Base-by-base conservation (phyloP, 179 eudicot species). In the Heliamphora pulchella region DNA sequence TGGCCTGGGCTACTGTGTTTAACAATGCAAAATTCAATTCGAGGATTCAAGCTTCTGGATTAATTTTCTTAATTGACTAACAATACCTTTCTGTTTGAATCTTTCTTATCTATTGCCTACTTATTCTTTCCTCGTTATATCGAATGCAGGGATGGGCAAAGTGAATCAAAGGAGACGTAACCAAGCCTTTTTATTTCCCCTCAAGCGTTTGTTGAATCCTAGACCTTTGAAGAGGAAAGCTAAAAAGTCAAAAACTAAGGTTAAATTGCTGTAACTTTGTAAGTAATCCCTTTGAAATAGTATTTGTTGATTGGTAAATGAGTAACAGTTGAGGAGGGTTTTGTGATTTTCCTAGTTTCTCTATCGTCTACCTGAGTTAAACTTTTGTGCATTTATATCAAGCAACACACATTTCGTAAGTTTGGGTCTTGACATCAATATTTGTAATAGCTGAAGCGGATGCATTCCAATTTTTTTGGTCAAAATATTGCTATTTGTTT, bases 201-300 rank as follows among this genome's bases (percentile, higher is more conserved):
- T 92, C 73, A 93, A 91, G 86, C 88, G 87, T 20, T 80, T 92
- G 64, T 81, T 88, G 75, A 80, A 78, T 58, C 89, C 86, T 82
- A 80, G 69, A 81, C 87, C 74, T 61, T 86, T 82, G 79, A 92
- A 90, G 87, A 91, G 79, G 88, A 90, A 84, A 77, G 78, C 84
- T 76, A 80, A 79, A 48, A 87, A 79, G 71, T 74, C 20, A 41
- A 86, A 74, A 74, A 46, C 50, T 63, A 90, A 74, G 85, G 51
- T 57, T 64, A 78, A 62, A 79, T 82, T 74, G 20, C 55, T 80
- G 62, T 51, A 74, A 72, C 68, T 78, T 22, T 72, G 87, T 87
- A 75, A 86, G 83, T 61, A 44, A 50, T 66, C 22, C 61, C 79
- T 39, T n/a, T 58, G 13, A 9, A 71, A n/a, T 71, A 44, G 44